Percentiles rank a stretch among this genome's conserved stretches.
These are phyloP conservation scores for Fragaria iinumae DNA, from an alignment of 306 rosid species.

Conservation along the genomic window DNA sequence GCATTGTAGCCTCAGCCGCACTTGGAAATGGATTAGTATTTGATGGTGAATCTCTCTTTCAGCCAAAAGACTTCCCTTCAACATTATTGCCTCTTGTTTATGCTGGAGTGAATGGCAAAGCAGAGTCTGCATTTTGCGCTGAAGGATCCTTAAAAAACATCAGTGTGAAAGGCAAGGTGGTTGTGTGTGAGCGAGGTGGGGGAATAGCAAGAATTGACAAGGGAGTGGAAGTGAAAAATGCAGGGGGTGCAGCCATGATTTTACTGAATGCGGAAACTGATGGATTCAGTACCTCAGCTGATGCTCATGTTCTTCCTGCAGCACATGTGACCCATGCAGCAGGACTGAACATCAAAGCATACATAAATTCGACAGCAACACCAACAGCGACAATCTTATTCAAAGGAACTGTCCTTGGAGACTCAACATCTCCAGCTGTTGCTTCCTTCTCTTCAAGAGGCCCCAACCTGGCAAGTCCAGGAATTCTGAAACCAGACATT, in stretches of 20 bases:
- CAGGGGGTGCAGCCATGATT: constrained; percentile 67
- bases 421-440: constrained; percentile 47
- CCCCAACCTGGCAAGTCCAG: constrained; percentile 63
- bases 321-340: constrained; percentile 54
- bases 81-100: constrained; percentile 41
- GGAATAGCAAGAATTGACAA: constrained; percentile 47
- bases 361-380: constrained; percentile 53
- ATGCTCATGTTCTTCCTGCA: constrained; percentile 63
- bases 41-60: constrained; percentile 46
- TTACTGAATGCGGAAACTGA: constrained; percentile 44
- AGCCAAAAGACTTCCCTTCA: constrained; percentile 39
- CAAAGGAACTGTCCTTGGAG: constrained; percentile 54
- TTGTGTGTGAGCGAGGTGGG: constrained; percentile 67
- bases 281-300: constrained; percentile 50
- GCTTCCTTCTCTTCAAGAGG: constrained; percentile 77
- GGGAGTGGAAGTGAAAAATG: constrained; percentile 64
- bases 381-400: constrained; percentile 60
- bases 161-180: constrained; percentile 50
- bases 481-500: constrained; percentile 75
- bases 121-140: constrained; percentile 45
- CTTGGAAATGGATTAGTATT: constrained; percentile 52
- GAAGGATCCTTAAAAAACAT: constrained; percentile 42
- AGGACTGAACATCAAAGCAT: constrained; percentile 54
- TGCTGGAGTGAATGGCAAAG: constrained; percentile 52
- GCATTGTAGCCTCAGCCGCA: constrained; percentile 37